phyloP scores from a whole-genome alignment of 192 early-diverging fungal species.

The Bifiguratus adelaidae region DNA sequence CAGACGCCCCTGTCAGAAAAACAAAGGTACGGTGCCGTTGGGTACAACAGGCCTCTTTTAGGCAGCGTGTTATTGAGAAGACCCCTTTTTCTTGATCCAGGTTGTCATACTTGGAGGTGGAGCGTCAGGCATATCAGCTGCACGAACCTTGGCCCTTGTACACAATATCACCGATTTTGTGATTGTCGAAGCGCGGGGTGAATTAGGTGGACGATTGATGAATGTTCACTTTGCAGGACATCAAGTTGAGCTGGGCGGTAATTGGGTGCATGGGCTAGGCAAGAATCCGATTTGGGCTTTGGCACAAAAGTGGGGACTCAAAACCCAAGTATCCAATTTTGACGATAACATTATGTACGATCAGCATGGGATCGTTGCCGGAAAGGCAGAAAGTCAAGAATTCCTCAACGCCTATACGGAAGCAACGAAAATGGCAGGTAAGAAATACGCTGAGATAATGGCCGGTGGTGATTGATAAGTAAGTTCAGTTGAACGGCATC shows the following conservation, averaged over 20 bases:
- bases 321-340: conserved; percentile 14
- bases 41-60: no score
- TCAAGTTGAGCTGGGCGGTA: conserved; percentile 19
- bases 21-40: no score
- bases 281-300: conserved; percentile 23
- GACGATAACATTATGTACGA: conserved; percentile 15
- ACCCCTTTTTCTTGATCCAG: no score
- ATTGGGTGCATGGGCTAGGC: conserved; percentile 26
- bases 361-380: conserved; percentile 2
- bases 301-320: conserved; percentile 15
- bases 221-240: conserved; percentile 13
- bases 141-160: conserved; percentile 7
- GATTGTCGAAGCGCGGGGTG: conserved; percentile 19
- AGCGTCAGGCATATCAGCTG: conserved; percentile 20
- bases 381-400: neutral
- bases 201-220: conserved; percentile 19
- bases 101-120: conserved; percentile 28
- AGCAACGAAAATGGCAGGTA: conserved; percentile 15
- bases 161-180: conserved; percentile 21
- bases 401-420: conserved; percentile 4
- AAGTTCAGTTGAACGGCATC: conserved; percentile 6
- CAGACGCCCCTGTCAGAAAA: no score
- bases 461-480: neutral
- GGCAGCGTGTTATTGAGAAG: no score
- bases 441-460: no score